Evolutionary conservation across 306 rosid genomes (phyloP).

Genomic region (Benincasa hispida): DNA sequence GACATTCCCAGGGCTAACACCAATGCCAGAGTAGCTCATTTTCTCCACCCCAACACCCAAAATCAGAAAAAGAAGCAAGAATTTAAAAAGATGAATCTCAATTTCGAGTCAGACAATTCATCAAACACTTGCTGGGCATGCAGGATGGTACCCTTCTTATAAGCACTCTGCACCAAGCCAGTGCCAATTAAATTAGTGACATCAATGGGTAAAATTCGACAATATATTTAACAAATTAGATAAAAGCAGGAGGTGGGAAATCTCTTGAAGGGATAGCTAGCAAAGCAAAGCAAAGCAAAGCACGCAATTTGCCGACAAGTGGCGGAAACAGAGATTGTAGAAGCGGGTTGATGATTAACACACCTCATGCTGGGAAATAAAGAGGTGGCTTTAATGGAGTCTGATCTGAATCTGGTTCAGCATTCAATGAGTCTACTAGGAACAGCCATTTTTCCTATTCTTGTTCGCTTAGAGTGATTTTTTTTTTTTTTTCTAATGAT

Average conservation of each 20-base stretch:
- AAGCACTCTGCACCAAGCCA: not conserved
- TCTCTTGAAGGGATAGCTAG: not conserved
- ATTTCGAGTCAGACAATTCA: not conserved
- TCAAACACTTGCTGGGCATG: conserved; percentile 4
- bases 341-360: not conserved
- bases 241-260: not conserved
- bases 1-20: conserved; percentile 74
- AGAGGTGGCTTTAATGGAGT: not conserved
- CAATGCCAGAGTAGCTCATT: conserved; percentile 70
- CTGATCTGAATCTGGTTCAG: not conserved
- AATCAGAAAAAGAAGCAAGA: not conserved
- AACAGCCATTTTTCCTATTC: not conserved
- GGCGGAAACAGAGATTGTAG: not conserved
- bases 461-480: too few species aligned
- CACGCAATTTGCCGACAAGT: not conserved
- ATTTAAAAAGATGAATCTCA: not conserved
- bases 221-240: not conserved
- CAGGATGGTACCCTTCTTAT: not conserved
- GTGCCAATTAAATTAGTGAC: not conserved
- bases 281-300: too few species aligned
- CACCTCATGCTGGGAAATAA: not conserved
- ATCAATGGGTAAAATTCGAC: not conserved
- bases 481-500: not conserved
- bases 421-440: not conserved
- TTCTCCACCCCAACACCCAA: conserved; percentile 11